Evolutionary conservation across 352 stramenopile species (phyloP).

Genomic region (Lagenidium giganteum): DNA sequence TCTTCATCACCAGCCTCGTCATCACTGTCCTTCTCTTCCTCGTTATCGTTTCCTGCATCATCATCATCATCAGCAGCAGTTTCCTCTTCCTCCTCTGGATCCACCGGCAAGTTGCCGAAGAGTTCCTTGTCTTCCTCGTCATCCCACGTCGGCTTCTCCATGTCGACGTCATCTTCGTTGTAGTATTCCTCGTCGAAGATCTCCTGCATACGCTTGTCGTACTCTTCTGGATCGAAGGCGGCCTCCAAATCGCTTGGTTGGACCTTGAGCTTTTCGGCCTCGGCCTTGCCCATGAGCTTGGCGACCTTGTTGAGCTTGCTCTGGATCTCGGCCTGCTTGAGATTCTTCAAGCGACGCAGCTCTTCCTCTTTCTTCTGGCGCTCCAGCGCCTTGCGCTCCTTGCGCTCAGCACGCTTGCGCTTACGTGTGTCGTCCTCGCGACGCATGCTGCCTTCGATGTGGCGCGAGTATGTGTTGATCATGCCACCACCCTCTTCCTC

Average conservation of each 20-base stretch:
- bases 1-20: constrained; percentile 25
- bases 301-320: constrained; percentile 91
- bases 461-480: constrained; percentile 82
- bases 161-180: constrained; percentile 62
- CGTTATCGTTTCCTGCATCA: constrained; percentile 18
- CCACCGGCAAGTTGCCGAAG: constrained; percentile 64
- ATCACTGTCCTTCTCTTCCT: constrained; percentile 28
- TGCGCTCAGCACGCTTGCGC: constrained; percentile 91
- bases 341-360: constrained; percentile 96
- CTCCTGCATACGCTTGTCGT: constrained; percentile 95
- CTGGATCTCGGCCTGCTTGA: constrained; percentile 96
- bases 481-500: constrained; percentile 92
- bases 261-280: constrained; percentile 38
- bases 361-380: constrained; percentile 97
- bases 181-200: constrained; percentile 99
- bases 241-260: constrained; percentile 84
- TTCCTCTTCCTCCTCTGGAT: constrained; percentile 58
- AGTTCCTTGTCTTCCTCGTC: constrained; percentile 82
- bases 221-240: constrained; percentile 96
- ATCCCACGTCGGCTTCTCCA: constrained; percentile 77
- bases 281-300: constrained; percentile 72
- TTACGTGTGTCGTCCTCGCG: constrained; percentile 96
- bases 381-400: constrained; percentile 94
- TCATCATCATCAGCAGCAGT: constrained; percentile 19
- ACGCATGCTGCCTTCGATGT: constrained; percentile 88